A percentile compares a stretch with the other conserved stretches of the same genome.
Conservation (phyloP, 208 protist species). For the Trypanosomatidae sp. region DNA sequence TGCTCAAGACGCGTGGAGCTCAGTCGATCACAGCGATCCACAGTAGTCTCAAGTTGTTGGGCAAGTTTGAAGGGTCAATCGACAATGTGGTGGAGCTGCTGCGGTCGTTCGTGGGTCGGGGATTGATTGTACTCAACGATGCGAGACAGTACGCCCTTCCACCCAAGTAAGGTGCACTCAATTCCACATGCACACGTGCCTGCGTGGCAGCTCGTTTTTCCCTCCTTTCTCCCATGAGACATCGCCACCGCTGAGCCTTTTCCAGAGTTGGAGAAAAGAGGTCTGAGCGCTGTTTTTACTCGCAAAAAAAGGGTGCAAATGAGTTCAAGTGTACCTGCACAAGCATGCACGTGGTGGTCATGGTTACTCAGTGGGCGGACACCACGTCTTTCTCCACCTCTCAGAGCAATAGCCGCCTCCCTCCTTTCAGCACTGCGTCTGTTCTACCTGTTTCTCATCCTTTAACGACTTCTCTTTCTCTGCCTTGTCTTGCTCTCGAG, state of each 20-base stretch:
- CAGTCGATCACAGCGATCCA: slow-evolving; percentile 70
- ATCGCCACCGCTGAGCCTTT: background rate
- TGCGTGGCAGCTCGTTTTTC: no score
- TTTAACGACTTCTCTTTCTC: background rate
- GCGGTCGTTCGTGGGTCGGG: slow-evolving; percentile 56
- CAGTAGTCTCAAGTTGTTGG: slow-evolving; percentile 87
- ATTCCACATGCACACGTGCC: background rate
- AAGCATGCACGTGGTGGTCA: background rate
- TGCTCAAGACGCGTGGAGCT: slow-evolving; percentile 59
- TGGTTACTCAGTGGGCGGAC: background rate
- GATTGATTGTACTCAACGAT: slow-evolving; percentile 56
- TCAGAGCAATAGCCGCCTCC: background rate
- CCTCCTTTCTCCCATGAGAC: background rate
- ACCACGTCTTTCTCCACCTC: background rate
- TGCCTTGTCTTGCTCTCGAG: background rate
- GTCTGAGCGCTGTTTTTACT: no score
- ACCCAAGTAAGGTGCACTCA: slow-evolving; percentile 11
- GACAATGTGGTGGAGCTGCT: slow-evolving; percentile 69
- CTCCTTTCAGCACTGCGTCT: background rate
- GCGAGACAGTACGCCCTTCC: slow-evolving; percentile 60
- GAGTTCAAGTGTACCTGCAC: background rate
- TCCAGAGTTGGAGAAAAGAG: background rate
- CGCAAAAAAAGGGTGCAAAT: background rate
- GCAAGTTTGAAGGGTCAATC: slow-evolving; percentile 48
- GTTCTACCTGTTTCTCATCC: background rate